Percentiles rank a stretch among this genome's conserved stretches.
Evolutionary conservation across 805 yeast species (phyloP).

Genomic region (Kluyveromyces aestuarii): DNA sequence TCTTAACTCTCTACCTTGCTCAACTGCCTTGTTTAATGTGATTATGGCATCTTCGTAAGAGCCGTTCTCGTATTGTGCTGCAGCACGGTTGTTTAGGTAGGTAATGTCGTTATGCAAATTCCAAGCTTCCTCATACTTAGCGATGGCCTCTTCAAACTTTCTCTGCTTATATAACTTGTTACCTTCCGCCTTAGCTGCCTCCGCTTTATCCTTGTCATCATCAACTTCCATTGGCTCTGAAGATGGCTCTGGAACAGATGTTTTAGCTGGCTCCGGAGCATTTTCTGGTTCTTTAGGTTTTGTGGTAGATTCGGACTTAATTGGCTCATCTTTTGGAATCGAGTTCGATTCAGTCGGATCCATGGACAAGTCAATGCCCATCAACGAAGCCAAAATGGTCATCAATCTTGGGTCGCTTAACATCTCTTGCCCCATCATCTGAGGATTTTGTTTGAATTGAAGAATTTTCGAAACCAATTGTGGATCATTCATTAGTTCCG

Average conservation of each 20-base stretch:
- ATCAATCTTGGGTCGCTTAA: constrained; percentile 76
- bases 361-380: constrained; percentile 70
- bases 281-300: constrained; percentile 20
- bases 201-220: constrained; percentile 43
- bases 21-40: constrained; percentile 77
- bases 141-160: constrained; percentile 90
- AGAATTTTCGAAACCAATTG: constrained; percentile 57
- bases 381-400: constrained; percentile 76
- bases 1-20: constrained; percentile 79
- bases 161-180: constrained; percentile 78
- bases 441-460: constrained; percentile 60
- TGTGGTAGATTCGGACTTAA: constrained; percentile 10
- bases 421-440: constrained; percentile 59
- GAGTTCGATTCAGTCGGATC: constrained; percentile 22
- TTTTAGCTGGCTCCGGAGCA: constrained; percentile 17
- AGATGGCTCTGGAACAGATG: constrained; percentile 18
- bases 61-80: constrained; percentile 95
- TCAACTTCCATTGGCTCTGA: constrained; percentile 28
- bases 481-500: constrained; percentile 83
- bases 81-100: constrained; percentile 90
- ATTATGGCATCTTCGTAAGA: constrained; percentile 78
- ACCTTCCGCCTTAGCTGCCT: constrained; percentile 72
- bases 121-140: constrained; percentile 79
- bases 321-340: constrained; percentile 21
- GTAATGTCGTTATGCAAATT: constrained; percentile 75